Base-by-base conservation (phyloP, 441 rosid genomes). In the Gossypium davidsonii region DNA sequence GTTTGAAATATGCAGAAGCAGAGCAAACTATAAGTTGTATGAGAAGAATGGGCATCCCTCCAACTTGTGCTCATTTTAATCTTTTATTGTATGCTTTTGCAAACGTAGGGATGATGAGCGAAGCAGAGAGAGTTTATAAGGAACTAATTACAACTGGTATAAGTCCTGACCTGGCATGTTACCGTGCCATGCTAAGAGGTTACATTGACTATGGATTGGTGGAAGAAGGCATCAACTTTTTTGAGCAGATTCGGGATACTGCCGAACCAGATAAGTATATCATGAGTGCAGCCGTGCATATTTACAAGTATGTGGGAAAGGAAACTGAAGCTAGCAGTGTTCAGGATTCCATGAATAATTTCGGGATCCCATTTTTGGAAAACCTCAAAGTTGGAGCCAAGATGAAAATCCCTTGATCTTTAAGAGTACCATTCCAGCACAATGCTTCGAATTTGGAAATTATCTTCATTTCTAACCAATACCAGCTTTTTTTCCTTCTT, bases 71-170 rank as follows among this genome's bases (percentile, higher is more conserved):
- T 74, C 93, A 90, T 89, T 86, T 81, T 71, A 84, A 82, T 67
- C 76, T 72, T 39, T 74, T 92, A 79, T 79, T 90, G 49, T 78
- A 80, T 55, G 91, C 91, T 69, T 83, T 77, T 72, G 81, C 74
- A 34, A 85, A 89, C 73, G 85, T 80, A 6, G 96, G 93, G 79
- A 78, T 76, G 76, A 85, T 85, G 77, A 67, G 15, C 28, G 92
- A 90, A 39, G 96, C 94, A 1, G 88, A 83, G 78, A 85, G 87
- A 77, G 83, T 87, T 52, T 90, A 84, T 61, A 46, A 70, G 70
- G 77, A 85, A 73, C 77, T 88, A 66, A 55, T 78, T 2, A 57
- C 71, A 28, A 75, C 74, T 56, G 86, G 88, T 65, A 69, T 85
- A 74, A 76, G 62, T 80, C 91, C 91, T 57, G 89, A 88, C 70